Percentiles rank a stretch among this genome's conserved stretches.
These are phyloP conservation scores for Phylloporus sp. DNA, from an alignment of 768 basidiomycete genomes.

Conservation along the genomic window DNA sequence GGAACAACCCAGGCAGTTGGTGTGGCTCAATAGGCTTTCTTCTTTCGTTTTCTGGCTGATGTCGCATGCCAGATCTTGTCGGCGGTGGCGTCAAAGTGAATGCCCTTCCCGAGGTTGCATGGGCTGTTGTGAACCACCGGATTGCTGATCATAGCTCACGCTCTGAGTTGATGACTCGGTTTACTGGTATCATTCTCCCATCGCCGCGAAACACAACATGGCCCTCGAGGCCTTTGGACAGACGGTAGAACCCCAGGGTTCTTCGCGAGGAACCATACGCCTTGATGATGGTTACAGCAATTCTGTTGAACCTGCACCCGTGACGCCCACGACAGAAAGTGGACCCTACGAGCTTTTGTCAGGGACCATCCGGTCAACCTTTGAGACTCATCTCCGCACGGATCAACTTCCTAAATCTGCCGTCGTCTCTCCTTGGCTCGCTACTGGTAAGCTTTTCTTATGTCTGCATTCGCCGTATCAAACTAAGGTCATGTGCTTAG, in stretches of 20 bases:
- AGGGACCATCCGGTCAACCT: constrained; percentile 40
- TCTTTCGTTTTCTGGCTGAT: constrained; percentile 14
- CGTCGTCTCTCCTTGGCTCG: constrained; percentile 28
- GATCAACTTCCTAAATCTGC: constrained; percentile 18
- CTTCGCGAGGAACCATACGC: constrained; percentile 35
- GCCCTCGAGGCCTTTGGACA: constrained; percentile 40
- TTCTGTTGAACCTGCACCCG: constrained; percentile 39
- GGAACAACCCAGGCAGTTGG: constrained; percentile 29
- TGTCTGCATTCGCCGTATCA: too few species aligned
- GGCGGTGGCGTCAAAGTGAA: constrained; percentile 43
- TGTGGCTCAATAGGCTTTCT: constrained; percentile 6
- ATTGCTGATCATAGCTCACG: constrained; percentile 32
- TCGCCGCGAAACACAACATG: constrained; percentile 37
- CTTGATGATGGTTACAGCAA: constrained; percentile 34
- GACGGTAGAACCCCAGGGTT: constrained; percentile 17
- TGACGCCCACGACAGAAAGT: constrained; percentile 37
- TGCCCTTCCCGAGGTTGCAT: constrained; percentile 42
- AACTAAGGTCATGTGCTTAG: constrained; percentile 11
- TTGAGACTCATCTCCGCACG: constrained; percentile 31
- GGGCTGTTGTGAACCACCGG: constrained; percentile 34
- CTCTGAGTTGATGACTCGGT: constrained; percentile 9
- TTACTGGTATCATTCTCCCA: constrained; percentile 5
- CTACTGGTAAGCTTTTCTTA: constrained; percentile 7
- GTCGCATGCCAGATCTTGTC: constrained; percentile 37
- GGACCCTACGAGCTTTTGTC: constrained; percentile 39